phyloP scores from a whole-genome alignment of 2,329 filamentous ascomycete genomes.

The Gliomastix tumulicola region DNA sequence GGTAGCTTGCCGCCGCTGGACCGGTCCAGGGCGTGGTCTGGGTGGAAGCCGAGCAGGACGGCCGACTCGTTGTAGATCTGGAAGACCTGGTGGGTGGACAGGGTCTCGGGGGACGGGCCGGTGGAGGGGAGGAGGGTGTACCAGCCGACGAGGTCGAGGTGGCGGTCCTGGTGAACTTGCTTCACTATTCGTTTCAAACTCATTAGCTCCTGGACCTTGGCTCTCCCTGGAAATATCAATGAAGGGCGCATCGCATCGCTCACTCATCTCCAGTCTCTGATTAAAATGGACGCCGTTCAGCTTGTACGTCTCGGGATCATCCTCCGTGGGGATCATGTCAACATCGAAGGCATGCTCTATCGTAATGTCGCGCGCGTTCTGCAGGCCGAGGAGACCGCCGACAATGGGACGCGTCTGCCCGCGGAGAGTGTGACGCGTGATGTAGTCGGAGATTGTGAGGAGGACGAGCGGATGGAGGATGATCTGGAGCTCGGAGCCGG shows the following conservation, averaged over 20 bases:
- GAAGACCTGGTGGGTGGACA: slow-evolving; percentile 74
- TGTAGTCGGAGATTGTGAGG: slow-evolving; percentile 93
- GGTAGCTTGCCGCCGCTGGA: slow-evolving; percentile 74
- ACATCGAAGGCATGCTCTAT: slow-evolving; percentile 85
- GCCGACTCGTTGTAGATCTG: slow-evolving; percentile 73
- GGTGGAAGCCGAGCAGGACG: slow-evolving; percentile 84
- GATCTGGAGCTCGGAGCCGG: slow-evolving; percentile 68
- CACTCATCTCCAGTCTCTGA: no score
- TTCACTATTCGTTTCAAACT: slow-evolving; percentile 73
- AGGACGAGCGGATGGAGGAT: slow-evolving; percentile 90
- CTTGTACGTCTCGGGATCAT: no score
- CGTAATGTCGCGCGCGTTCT: slow-evolving; percentile 83
- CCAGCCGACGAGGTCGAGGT: slow-evolving; percentile 86
- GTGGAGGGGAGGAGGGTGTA: slow-evolving; percentile 70
- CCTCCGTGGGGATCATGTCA: no score
- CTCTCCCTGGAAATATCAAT: no score
- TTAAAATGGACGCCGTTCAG: no score
- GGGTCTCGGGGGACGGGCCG: slow-evolving; percentile 62
- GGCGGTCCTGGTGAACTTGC: slow-evolving; percentile 77
- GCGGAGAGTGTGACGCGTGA: slow-evolving; percentile 82
- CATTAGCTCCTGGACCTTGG: no score
- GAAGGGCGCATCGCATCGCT: no score
- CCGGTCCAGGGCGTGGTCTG: slow-evolving; percentile 45
- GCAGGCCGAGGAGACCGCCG: slow-evolving; percentile 84
- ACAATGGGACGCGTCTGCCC: slow-evolving; percentile 69